A percentile compares a stretch with the other conserved stretches of the same genome.
Evolutionary conservation across 2,329 filamentous ascomycete genomes (phyloP).

Genomic region (Stachybotrys chlorohalonatus): DNA sequence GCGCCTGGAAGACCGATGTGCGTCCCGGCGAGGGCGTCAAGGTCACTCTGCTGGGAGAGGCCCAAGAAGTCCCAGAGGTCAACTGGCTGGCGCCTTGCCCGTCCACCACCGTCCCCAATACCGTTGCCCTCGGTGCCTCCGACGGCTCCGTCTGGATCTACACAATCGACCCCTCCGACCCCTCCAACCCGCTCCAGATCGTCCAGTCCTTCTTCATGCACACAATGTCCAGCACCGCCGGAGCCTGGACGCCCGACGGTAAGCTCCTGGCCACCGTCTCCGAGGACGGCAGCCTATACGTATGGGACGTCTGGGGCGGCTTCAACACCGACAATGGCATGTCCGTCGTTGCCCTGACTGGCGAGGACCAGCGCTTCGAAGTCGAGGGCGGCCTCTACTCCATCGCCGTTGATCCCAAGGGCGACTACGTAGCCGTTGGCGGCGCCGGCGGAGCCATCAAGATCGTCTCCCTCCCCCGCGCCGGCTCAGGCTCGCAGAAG

Average conservation of each 20-base stretch:
- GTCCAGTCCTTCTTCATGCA: slow-evolving; percentile 90
- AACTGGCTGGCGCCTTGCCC: slow-evolving; percentile 83
- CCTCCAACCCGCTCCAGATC: slow-evolving; percentile 59
- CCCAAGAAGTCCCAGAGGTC: slow-evolving; percentile 87
- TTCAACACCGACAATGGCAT: slow-evolving; percentile 53
- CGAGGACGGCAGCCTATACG: slow-evolving; percentile 81
- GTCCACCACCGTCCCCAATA: slow-evolving; percentile 61
- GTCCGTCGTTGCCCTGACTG: slow-evolving; percentile 69
- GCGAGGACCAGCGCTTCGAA: slow-evolving; percentile 78
- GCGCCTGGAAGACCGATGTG: slow-evolving; percentile 53
- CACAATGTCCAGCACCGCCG: slow-evolving; percentile 76
- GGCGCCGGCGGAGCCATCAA: slow-evolving; percentile 82
- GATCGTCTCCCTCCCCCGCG: slow-evolving; percentile 72
- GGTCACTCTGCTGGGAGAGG: slow-evolving; percentile 60
- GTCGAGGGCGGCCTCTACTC: slow-evolving; percentile 89
- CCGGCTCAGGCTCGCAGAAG: slow-evolving; percentile 9
- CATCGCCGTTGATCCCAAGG: slow-evolving; percentile 72
- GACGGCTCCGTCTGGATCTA: slow-evolving; percentile 97
- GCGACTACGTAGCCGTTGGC: slow-evolving; percentile 73
- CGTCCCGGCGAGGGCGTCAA: slow-evolving; percentile 36
- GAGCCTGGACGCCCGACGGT: slow-evolving; percentile 84
- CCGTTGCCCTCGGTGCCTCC: slow-evolving; percentile 76
- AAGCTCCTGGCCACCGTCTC: slow-evolving; percentile 78
- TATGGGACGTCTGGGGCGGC: slow-evolving; percentile 84
- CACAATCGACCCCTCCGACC: slow-evolving; percentile 61